Evolutionary conservation across 148 eudicot genomes (phyloP), one percentile per base, ranked within the genome.

Genomic region (Camellia lanceoleosa): DNA sequence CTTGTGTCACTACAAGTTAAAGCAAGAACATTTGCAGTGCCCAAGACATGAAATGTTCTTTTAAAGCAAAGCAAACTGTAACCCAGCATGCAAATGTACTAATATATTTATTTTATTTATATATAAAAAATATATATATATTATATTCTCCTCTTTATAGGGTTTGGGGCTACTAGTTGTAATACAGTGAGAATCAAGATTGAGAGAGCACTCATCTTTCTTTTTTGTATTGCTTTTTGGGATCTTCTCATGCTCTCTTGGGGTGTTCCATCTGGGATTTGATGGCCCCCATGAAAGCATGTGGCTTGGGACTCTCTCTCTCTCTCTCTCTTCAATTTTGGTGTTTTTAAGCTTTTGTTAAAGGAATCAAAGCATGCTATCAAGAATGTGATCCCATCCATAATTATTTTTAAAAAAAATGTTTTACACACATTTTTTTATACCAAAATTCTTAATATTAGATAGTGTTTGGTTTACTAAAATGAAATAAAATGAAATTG

Each of bases 1-100:
- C 74, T 70, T 70, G 82, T 83, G 74, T 78, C 74, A 68, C 88
- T 78, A 66, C 83, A 83, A 79, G 78, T 18, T 64, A 74, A 86
- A 80, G 80, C 63, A 82, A 58, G 73, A 84, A 80, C 84, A 71
- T 16, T 80, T 87, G 77, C 86, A 72, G 61, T 77, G 79, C 76
- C 86, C 87, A 85, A 89, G 78, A 81, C 79, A 82, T 71, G 83
- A 85, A 80, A 82, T 83, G 88, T 86, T 82, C 79, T 78, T 78
- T 75, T 52, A 60, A 90, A 88, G 88, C 83, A 86, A 89, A 88
- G 87, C 51, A 76, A 80, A 77, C 80, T 75, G 80, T 73, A 71
- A 66, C 67, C 76, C 81, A 76, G 80, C 84, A 88, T 83, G 83
- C 84, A 88, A 75, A 78, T 86, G 52, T 49, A 49, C 52, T 65